Percentiles rank a stretch among this genome's conserved stretches.
Evolutionary conservation across 139 green algal species (phyloP).

Genomic region (Chlorokybus atmophyticus): DNA sequence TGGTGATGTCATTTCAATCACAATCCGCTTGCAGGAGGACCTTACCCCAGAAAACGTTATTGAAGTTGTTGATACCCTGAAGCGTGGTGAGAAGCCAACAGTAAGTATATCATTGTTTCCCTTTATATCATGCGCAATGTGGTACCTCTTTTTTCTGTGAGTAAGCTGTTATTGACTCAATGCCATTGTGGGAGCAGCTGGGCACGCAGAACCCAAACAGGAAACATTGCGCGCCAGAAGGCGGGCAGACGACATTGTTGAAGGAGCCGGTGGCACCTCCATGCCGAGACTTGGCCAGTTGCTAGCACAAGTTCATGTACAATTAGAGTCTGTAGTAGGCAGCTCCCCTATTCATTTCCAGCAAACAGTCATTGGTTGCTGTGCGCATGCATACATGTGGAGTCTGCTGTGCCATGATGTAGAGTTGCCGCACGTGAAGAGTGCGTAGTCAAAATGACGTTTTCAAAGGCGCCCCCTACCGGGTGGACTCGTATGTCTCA

Average conservation of each 20-base stretch:
- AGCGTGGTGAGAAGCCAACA: constrained; percentile 53
- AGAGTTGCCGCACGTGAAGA: too few relatives aligned
- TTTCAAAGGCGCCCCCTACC: too few relatives aligned
- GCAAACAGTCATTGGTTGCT: too few relatives aligned
- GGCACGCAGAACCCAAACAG: constrained; percentile 56
- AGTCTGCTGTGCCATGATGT: too few relatives aligned
- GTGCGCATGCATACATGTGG: too few relatives aligned
- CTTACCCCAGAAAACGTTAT: constrained; percentile 67
- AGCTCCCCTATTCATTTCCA: too few relatives aligned
- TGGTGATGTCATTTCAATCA: constrained; percentile 7
- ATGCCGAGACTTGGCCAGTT: constrained; percentile 53
- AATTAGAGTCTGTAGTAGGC: too few relatives aligned
- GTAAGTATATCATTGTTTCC: constrained; percentile 3
- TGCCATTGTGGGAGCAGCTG: constrained; percentile 28
- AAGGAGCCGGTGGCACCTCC: constrained; percentile 41
- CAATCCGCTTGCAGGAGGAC: constrained; percentile 56
- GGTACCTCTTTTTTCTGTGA: not conserved
- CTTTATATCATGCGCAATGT: not conserved
- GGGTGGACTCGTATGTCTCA: too few relatives aligned
- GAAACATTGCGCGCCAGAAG: constrained; percentile 58
- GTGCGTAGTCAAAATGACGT: too few relatives aligned
- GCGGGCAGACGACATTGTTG: constrained; percentile 41
- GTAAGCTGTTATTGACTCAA: not conserved
- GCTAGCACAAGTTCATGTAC: too few relatives aligned
- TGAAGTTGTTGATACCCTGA: constrained; percentile 62